phyloP scores from a whole-genome alignment of 2,329 filamentous ascomycete species.

The Chrysosporium keratinophilum region DNA sequence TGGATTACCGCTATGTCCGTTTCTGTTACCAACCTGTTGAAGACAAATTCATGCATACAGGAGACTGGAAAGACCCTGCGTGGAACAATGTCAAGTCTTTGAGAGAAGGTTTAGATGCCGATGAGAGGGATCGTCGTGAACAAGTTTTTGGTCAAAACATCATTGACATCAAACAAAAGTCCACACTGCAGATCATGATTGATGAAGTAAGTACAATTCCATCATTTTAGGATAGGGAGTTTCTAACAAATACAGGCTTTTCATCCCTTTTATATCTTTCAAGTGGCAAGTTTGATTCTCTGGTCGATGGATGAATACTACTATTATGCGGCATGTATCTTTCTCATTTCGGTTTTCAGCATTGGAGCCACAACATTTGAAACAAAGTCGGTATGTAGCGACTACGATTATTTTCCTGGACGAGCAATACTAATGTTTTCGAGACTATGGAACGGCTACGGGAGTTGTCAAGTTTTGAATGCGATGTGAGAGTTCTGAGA shows the following conservation, averaged over 20 bases:
- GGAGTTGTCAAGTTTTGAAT: conserved; percentile 90
- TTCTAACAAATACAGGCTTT: conserved; percentile 52
- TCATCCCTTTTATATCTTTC: conserved; percentile 97
- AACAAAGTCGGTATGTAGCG: conserved; percentile 59
- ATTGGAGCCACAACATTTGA: conserved; percentile 83
- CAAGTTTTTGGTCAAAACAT: conserved; percentile 80
- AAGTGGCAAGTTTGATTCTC: conserved; percentile 82
- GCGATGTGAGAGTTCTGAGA: conserved; percentile 82
- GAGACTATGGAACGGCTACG: conserved; percentile 80
- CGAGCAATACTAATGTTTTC: conserved; percentile 5
- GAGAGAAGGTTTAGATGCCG: conserved; percentile 70
- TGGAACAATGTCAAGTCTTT: conserved; percentile 73
- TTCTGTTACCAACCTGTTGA: conserved; percentile 83
- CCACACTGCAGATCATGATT: conserved; percentile 66
- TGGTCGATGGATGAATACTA: conserved; percentile 97
- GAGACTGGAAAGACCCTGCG: conserved; percentile 84
- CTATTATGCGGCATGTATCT: conserved; percentile 93
- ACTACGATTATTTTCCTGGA: background rate
- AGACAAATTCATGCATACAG: conserved; percentile 78
- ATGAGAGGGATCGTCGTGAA: conserved; percentile 74
- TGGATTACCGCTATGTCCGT: conserved; percentile 90
- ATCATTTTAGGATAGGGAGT: conserved; percentile 9
- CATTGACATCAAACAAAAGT: conserved; percentile 89
- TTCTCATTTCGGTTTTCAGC: conserved; percentile 85
- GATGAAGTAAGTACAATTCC: conserved; percentile 56